Evolutionary conservation across 2,329 filamentous ascomycete genomes (phyloP).

Genomic region (Neodidymelliopsis sp.): DNA sequence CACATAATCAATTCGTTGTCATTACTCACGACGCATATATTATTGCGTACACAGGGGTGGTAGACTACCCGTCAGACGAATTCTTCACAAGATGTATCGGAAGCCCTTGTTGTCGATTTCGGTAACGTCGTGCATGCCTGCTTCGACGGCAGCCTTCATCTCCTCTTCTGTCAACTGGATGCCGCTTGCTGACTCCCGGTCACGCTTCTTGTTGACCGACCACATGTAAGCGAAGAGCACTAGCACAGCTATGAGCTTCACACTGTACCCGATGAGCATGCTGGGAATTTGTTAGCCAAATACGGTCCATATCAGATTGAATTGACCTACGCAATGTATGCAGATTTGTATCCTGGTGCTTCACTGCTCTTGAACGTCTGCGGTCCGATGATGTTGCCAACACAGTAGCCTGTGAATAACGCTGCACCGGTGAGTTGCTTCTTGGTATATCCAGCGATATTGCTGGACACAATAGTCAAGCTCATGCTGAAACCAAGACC

Average conservation of each 20-base stretch:
- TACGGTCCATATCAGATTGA: neutral
- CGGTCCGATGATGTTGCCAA: constrained; percentile 53
- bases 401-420: constrained; percentile 52
- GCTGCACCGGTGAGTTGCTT: constrained; percentile 64
- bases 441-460: constrained; percentile 49
- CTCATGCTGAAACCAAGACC: constrained; percentile 46
- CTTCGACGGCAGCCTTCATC: constrained; percentile 47
- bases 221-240: constrained; percentile 49
- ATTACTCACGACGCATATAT: too few relatives aligned
- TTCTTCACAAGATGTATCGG: constrained; percentile 50
- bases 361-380: constrained; percentile 52
- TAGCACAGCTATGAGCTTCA: constrained; percentile 49
- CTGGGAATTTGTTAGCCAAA: constrained; percentile 3
- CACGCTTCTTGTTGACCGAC: constrained; percentile 43
- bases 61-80: too few relatives aligned
- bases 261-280: constrained; percentile 51
- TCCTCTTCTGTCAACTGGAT: constrained; percentile 36
- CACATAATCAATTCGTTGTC: too few relatives aligned
- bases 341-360: constrained; percentile 43
- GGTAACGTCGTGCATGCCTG: constrained; percentile 53
- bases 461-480: constrained; percentile 52
- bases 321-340: constrained; percentile 21
- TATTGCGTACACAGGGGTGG: too few relatives aligned
- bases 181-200: constrained; percentile 33
- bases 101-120: constrained; percentile 56